Evolutionary conservation across 129 eudicot species (phyloP).

Genomic region (Scalesia atractyloides): DNA sequence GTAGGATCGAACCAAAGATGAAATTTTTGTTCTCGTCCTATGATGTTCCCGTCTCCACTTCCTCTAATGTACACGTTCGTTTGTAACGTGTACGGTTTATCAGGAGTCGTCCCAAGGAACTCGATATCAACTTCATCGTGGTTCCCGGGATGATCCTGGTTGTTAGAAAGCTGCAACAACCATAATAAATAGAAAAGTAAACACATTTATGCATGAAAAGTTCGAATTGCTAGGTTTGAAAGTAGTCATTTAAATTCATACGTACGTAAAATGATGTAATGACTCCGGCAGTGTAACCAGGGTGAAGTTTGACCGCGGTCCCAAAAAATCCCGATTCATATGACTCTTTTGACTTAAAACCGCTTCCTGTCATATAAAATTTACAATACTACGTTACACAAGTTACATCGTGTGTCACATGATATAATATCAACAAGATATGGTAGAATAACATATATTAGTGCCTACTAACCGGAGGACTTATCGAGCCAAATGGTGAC

Average conservation of each 20-base stretch:
- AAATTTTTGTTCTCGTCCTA: conserved; percentile 80
- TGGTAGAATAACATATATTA: not conserved
- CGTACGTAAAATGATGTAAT: conserved; percentile 80
- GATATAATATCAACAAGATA: not conserved
- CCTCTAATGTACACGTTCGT: conserved; percentile 81
- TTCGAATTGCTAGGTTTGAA: not conserved
- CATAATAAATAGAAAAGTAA: not conserved
- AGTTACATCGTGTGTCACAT: not conserved
- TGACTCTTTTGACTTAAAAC: conserved; percentile 60
- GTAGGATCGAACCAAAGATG: conserved; percentile 96
- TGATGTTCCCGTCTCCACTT: conserved; percentile 77
- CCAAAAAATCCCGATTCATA: conserved; percentile 77
- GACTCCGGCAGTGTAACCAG: conserved; percentile 92
- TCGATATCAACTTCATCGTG: conserved; percentile 87
- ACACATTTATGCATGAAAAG: not conserved
- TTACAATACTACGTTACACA: not conserved
- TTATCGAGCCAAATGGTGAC: conserved; percentile 78
- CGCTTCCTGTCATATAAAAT: conserved; percentile 59
- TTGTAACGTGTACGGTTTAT: conserved; percentile 70
- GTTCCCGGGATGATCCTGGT: conserved; percentile 64
- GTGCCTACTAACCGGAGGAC: conserved; percentile 51
- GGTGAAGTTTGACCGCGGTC: conserved; percentile 72
- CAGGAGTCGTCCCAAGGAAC: conserved; percentile 69
- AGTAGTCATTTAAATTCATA: conserved; percentile 12
- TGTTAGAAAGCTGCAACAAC: conserved; percentile 61